Percentiles rank a stretch among this genome's conserved stretches.
These are phyloP conservation scores for Termitomyces bulborhizus DNA, from an alignment of 768 basidiomycete genomes.

Conservation along the genomic window DNA sequence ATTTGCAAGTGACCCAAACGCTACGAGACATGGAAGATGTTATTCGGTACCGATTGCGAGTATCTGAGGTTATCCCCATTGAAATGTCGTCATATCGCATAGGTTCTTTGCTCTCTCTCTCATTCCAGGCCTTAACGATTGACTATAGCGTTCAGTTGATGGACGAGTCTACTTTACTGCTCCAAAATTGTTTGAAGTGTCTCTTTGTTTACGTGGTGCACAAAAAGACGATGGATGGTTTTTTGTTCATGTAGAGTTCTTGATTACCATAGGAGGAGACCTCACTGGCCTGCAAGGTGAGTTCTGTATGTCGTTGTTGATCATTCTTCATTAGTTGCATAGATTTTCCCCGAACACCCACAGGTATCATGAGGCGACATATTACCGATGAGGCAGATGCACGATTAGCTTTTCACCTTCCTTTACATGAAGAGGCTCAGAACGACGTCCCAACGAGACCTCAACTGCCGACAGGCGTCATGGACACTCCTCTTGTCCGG, in stretches of 20 bases:
- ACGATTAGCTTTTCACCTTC: conserved; percentile 59
- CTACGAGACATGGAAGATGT: conserved; percentile 69
- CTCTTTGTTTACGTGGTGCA: conserved; percentile 68
- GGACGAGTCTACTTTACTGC: conserved; percentile 78
- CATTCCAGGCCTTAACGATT: neutral
- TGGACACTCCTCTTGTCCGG: conserved; percentile 81
- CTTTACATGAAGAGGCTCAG: conserved; percentile 34
- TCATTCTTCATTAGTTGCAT: neutral
- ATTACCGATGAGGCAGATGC: conserved; percentile 71
- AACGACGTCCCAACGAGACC: conserved; percentile 39
- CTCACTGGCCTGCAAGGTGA: conserved; percentile 65
- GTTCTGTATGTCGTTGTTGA: neutral
- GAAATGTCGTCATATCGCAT: conserved; percentile 74
- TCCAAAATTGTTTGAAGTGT: conserved; percentile 65
- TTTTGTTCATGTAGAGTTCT: conserved; percentile 71
- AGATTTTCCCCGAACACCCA: conserved; percentile 74
- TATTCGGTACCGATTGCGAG: conserved; percentile 73
- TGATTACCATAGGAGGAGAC: conserved; percentile 69
- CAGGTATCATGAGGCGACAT: conserved; percentile 54
- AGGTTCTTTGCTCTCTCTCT: conserved; percentile 27
- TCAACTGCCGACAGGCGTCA: conserved; percentile 51
- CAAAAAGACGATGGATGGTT: conserved; percentile 78
- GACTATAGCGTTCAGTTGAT: conserved; percentile 36
- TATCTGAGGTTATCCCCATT: conserved; percentile 74
- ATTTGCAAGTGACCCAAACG: conserved; percentile 58